phyloP scores from a whole-genome alignment of 1,139 yeast genomes.

The Taiozyma sp. region DNA sequence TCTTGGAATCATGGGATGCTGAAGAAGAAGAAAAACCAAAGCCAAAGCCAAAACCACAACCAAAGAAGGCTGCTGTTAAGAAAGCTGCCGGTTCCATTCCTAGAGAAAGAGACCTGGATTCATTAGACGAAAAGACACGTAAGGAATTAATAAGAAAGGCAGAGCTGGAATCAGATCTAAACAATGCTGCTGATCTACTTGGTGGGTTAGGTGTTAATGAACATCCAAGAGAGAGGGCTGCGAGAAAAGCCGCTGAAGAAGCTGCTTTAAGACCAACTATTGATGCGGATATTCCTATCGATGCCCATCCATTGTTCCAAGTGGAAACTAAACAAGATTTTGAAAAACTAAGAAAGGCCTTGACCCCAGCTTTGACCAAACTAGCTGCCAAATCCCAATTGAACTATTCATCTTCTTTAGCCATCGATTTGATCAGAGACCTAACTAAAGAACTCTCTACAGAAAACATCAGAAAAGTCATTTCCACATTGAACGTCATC shows the following conservation, averaged over 20 bases:
- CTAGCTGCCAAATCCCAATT: slow-evolving; percentile 59
- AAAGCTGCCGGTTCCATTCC: slow-evolving; percentile 7
- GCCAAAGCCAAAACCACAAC: slow-evolving; percentile 30
- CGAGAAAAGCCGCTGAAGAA: slow-evolving; percentile 38
- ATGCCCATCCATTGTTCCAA: slow-evolving; percentile 70
- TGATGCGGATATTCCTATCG: slow-evolving; percentile 64
- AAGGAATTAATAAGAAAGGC: slow-evolving; percentile 71
- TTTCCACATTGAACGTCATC: slow-evolving; percentile 76
- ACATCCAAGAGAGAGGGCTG: slow-evolving; percentile 66
- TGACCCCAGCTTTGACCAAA: slow-evolving; percentile 59
- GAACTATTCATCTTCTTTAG: slow-evolving; percentile 69
- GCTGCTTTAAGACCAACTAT: slow-evolving; percentile 31
- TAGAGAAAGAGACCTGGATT: slow-evolving; percentile 47
- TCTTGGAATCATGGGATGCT: slow-evolving; percentile 86
- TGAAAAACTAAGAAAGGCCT: slow-evolving; percentile 76
- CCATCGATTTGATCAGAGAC: slow-evolving; percentile 83
- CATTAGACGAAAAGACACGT: slow-evolving; percentile 60
- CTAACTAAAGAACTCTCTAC: slow-evolving; percentile 72
- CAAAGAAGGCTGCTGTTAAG: slow-evolving; percentile 24
- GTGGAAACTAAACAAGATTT: slow-evolving; percentile 78
- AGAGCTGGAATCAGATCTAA: slow-evolving; percentile 79
- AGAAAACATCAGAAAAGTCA: slow-evolving; percentile 81
- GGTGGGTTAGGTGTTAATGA: slow-evolving; percentile 77
- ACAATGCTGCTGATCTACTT: slow-evolving; percentile 88
- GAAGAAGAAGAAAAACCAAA: slow-evolving; percentile 45